Evolutionary conservation across 768 basidiomycete species (phyloP), one percentile per base, ranked within the genome.

Genomic region (Boletus reticulatus): DNA sequence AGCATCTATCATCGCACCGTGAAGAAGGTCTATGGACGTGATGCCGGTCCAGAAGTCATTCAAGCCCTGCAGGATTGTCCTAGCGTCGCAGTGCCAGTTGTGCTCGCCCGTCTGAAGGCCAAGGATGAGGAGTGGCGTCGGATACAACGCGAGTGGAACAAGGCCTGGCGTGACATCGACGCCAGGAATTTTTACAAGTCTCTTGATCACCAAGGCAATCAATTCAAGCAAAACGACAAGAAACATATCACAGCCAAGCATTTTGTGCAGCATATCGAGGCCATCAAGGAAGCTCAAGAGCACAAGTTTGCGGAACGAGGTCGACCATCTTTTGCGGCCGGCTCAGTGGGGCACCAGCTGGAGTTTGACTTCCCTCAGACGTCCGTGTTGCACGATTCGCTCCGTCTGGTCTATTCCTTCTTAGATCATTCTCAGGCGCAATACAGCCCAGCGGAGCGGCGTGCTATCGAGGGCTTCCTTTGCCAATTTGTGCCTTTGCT

Each of bases 121-220:
- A 97, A 95, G 72, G 92, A 98, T 70, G 95, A 97, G 57, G 97
- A 99, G 68, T 99, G 97, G 97, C 86, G 92, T 66, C 81, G 92
- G 32, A 86, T 89, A 29, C 92, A 94, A 70, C 81, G 96, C 29
- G 95, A 98, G 72, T 98, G 94, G 93, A 92, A 89, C 73, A 83
- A 89, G 57, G 95, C 94, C 16, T 98, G 97, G 97, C 81, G 94
- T 48, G 96, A 98, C 70, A 89, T 95, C 47, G 94, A 99, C 65
- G 88, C 88, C 53, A 94, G 94, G 75, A 98, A 98, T 76, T 98
- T 95, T 69, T 96, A 97, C 84, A 98, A 96, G 75, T 88, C 89
- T 31, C 84, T 98, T 48, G 97, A 99, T 69, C 93, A 97, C 67
- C 95, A 97, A 70, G 95, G 94, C 17, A 90, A 92, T 70, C 84